These are phyloP conservation scores for Aspergillus luchuensis DNA, from an alignment of 2,329 filamentous ascomycete genomes.

Conservation along the genomic window DNA sequence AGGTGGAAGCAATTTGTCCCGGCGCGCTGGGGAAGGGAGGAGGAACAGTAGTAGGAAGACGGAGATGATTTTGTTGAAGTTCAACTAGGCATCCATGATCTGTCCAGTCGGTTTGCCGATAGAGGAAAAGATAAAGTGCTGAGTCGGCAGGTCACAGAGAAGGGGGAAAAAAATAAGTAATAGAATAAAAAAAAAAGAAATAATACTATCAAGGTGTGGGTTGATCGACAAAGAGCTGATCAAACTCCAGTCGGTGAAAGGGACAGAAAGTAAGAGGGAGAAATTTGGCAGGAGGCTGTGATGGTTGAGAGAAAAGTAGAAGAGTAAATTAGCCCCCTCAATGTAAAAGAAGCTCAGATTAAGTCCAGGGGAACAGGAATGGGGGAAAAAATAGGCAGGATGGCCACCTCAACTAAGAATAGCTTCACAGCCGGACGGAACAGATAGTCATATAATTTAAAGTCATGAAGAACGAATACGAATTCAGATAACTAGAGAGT, in stretches of 20 bases:
- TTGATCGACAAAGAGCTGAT: constrained; percentile 2
- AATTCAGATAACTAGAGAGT: no score
- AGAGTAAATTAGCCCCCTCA: background rate
- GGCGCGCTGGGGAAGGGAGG: background rate
- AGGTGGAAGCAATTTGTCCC: background rate
- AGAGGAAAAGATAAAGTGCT: background rate
- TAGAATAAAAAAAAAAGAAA: background rate
- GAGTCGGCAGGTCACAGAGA: background rate
- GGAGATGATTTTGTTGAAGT: background rate
- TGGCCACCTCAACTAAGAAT: constrained; percentile 1
- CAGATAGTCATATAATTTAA: no score
- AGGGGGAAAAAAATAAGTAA: background rate
- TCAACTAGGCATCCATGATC: constrained; percentile 6
- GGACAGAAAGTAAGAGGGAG: background rate
- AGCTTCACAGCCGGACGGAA: background rate
- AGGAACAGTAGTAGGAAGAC: background rate
- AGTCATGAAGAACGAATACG: no score
- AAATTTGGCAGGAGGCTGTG: background rate
- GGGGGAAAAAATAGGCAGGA: background rate
- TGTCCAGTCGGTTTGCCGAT: background rate
- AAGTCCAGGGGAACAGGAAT: background rate
- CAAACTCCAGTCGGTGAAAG: background rate
- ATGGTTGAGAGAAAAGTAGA: background rate
- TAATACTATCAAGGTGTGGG: background rate
- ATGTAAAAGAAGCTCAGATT: background rate